These are phyloP conservation scores for Colletotrichum sp. DNA, from an alignment of 2,329 filamentous ascomycete genomes.

Conservation along the genomic window DNA sequence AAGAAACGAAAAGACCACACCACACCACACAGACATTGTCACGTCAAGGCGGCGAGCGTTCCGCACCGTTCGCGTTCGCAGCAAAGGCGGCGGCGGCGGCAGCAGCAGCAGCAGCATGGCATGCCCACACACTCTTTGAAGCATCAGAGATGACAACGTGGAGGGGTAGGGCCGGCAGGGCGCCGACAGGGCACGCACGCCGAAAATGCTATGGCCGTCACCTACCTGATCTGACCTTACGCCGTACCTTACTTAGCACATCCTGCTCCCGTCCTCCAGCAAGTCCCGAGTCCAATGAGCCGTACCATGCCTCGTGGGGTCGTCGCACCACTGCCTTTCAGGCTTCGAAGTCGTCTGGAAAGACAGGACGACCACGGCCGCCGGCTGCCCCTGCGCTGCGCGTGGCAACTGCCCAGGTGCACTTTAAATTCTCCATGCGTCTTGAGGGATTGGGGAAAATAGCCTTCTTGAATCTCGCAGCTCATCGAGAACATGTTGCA, in stretches of 20 bases:
- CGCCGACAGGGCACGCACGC: slow-evolving; percentile 19
- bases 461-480: neutral
- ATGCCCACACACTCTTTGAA: neutral
- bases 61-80: neutral
- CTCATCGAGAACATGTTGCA: neutral
- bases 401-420: neutral
- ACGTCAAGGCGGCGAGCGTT: slow-evolving; percentile 1
- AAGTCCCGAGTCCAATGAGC: neutral
- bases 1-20: neutral
- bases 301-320: slow-evolving; percentile 1
- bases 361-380: neutral
- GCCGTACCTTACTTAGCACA: neutral
- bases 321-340: slow-evolving; percentile 1
- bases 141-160: neutral
- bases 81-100: neutral
- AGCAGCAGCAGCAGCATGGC: neutral
- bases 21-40: slow-evolving; percentile 1
- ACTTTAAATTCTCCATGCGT: neutral
- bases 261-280: neutral
- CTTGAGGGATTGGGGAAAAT: neutral
- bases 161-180: slow-evolving; percentile 10
- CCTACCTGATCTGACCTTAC: neutral
- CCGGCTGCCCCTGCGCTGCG: neutral
- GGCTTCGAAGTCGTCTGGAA: slow-evolving; percentile 1
- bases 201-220: neutral